A percentile compares a stretch with the other conserved stretches of the same genome.
Conservation (phyloP, 345 rosid genomes). For the Citrus glauca region DNA sequence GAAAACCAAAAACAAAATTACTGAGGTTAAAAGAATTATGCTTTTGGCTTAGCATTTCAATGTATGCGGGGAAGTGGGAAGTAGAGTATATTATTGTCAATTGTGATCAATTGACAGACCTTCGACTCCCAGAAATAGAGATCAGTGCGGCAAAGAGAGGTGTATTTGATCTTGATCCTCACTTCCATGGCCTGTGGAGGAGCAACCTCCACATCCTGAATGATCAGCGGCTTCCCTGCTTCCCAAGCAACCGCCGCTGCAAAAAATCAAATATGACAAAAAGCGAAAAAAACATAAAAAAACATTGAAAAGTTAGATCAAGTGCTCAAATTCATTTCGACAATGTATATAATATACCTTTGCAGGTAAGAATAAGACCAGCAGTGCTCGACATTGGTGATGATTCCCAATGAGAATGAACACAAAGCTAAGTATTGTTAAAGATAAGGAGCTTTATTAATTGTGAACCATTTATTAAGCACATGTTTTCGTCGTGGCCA, state of each 20-base stretch:
- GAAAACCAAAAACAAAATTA: neutral
- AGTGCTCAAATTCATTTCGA: neutral
- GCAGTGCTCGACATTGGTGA: slow-evolving; percentile 23
- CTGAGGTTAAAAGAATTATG: neutral
- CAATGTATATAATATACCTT: neutral
- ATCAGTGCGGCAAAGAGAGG: slow-evolving; percentile 36
- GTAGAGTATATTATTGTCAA: neutral
- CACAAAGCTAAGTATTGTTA: neutral
- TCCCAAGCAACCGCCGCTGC: slow-evolving; percentile 40
- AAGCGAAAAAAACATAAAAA: neutral
- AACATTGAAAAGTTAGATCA: neutral
- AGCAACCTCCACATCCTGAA: slow-evolving; percentile 34
- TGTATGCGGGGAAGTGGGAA: no score
- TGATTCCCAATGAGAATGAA: neutral
- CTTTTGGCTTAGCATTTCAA: neutral
- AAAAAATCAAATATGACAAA: neutral
- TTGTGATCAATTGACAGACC: slow-evolving; percentile 8
- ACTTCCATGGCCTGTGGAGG: slow-evolving; percentile 39
- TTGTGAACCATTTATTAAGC: neutral
- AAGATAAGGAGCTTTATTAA: neutral
- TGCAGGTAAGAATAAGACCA: slow-evolving; percentile 23
- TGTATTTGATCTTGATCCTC: slow-evolving; percentile 27
- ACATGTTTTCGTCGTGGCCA: neutral
- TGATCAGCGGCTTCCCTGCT: slow-evolving; percentile 38
- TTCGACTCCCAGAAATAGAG: slow-evolving; percentile 33